Evolutionary conservation across 2,329 filamentous ascomycete species (phyloP).

Genomic region (Dendrostoma leiphaemia): DNA sequence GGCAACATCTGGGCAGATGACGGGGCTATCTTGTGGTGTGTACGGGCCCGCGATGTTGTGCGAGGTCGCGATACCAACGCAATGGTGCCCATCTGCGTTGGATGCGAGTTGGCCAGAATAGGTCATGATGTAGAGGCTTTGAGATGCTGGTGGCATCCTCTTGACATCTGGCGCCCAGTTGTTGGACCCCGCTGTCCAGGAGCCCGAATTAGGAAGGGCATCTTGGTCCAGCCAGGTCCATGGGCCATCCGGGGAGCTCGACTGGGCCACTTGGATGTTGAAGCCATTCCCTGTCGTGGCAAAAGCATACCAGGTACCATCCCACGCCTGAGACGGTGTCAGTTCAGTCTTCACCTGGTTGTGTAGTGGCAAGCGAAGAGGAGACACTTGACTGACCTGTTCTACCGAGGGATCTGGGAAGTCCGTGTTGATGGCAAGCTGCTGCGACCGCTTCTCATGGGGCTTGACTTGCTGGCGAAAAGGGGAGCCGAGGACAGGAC

Average conservation of each 20-base stretch:
- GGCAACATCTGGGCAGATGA: slow-evolving; percentile 49
- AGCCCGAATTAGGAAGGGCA: slow-evolving; percentile 47
- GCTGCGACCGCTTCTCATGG: slow-evolving; percentile 11
- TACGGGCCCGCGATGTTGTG: slow-evolving; percentile 51
- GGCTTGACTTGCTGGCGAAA: neutral
- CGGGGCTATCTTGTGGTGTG: slow-evolving; percentile 40
- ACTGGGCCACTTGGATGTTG: slow-evolving; percentile 54
- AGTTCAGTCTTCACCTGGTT: neutral
- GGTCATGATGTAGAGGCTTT: slow-evolving; percentile 52
- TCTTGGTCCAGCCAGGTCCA: slow-evolving; percentile 48
- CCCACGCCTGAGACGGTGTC: slow-evolving; percentile 29
- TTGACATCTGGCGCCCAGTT: slow-evolving; percentile 64
- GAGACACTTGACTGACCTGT: slow-evolving; percentile 26
- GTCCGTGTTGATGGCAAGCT: slow-evolving; percentile 29
- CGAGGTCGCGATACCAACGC: slow-evolving; percentile 56
- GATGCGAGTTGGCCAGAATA: slow-evolving; percentile 49
- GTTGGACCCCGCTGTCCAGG: slow-evolving; percentile 52
- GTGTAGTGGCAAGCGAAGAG: too few species aligned
- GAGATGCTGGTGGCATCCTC: slow-evolving; percentile 40
- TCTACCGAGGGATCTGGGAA: slow-evolving; percentile 57
- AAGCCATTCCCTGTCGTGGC: slow-evolving; percentile 45
- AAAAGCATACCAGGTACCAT: slow-evolving; percentile 55
- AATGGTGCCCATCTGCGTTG: slow-evolving; percentile 45
- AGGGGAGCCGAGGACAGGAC: slow-evolving; percentile 1
- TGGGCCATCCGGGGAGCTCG: slow-evolving; percentile 44